Evolutionary conservation across 75 land plant genomes (phyloP).

Genomic region (Pinus albicaulis): DNA sequence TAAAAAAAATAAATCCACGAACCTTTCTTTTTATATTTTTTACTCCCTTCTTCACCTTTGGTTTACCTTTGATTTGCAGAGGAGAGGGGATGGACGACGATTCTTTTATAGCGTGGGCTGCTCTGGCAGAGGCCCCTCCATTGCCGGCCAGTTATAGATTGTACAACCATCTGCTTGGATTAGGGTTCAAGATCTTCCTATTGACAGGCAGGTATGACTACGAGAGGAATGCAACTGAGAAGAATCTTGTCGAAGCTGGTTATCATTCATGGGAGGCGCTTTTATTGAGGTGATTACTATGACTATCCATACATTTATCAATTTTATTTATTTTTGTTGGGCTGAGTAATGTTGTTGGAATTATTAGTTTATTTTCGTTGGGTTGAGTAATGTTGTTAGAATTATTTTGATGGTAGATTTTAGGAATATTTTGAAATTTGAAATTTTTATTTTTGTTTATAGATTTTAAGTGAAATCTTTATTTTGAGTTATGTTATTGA

Average conservation of each 20-base stretch:
- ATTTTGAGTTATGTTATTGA: too few relatives aligned
- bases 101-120: slow-evolving; percentile 68
- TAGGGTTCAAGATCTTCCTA: slow-evolving; percentile 60
- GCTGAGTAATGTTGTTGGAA: too few relatives aligned
- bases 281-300: slow-evolving; percentile 49
- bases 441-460: too few relatives aligned
- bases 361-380: too few relatives aligned
- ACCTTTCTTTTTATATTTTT: neutral
- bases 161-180: slow-evolving; percentile 38
- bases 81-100: slow-evolving; percentile 41
- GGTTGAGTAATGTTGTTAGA: too few relatives aligned
- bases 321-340: neutral
- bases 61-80: slow-evolving; percentile 24
- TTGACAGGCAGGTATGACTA: slow-evolving; percentile 74
- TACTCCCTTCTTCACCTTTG: neutral
- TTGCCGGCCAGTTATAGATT: slow-evolving; percentile 50
- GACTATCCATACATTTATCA: neutral
- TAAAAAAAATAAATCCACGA: too few relatives aligned
- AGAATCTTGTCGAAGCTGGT: slow-evolving; percentile 56
- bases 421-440: too few relatives aligned
- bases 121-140: slow-evolving; percentile 50
- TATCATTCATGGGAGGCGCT: slow-evolving; percentile 60
- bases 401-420: neutral
- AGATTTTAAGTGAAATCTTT: too few relatives aligned
- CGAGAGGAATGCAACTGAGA: slow-evolving; percentile 44